Conservation (phyloP, 106 monocot genomes). For the Xerophyta viscosa region DNA sequence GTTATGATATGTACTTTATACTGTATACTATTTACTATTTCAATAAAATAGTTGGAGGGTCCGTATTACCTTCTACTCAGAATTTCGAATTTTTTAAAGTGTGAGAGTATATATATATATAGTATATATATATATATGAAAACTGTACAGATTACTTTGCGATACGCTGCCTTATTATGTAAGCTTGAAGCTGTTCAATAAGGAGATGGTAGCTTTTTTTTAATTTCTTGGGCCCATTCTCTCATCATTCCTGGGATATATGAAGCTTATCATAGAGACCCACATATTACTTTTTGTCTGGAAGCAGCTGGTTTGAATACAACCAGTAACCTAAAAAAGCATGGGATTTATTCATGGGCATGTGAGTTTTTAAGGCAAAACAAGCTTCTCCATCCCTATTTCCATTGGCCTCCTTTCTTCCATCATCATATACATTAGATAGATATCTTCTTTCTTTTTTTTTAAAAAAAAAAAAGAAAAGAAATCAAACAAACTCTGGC, state of each 20-base stretch:
- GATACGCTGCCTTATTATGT: background rate
- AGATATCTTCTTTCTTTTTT: no score
- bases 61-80: no score
- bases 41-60: no score
- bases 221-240: conserved; percentile 18
- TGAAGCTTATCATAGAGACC: conserved; percentile 24
- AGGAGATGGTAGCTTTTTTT: conserved; percentile 7
- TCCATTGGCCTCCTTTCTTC: no score
- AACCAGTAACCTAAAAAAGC: conserved; percentile 23
- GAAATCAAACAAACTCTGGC: background rate
- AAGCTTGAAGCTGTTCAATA: background rate
- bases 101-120: no score
- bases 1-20: no score
- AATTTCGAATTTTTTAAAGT: no score
- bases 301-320: conserved; percentile 16
- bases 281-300: conserved; percentile 40
- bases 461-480: background rate
- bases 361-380: conserved; percentile 27
- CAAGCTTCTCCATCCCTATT: background rate
- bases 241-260: conserved; percentile 49
- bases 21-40: no score
- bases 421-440: no score
- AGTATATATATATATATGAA: background rate
- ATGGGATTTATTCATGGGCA: conserved; percentile 8
- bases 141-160: background rate